These are phyloP conservation scores for Pseudodiploospora longispora DNA, from an alignment of 2,329 filamentous ascomycete genomes.

Conservation along the genomic window DNA sequence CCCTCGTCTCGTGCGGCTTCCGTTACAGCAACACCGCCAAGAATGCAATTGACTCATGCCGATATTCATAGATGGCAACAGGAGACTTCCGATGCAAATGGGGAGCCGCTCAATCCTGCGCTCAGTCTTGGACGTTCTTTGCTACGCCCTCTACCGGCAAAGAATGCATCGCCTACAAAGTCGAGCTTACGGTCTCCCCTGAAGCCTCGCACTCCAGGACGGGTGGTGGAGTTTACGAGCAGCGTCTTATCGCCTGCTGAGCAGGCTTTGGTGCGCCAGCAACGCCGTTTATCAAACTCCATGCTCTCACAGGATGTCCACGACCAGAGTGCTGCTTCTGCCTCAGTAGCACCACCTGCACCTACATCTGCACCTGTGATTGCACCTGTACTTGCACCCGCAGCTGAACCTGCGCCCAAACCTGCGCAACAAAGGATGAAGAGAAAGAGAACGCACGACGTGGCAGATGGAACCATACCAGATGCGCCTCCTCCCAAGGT, in stretches of 20 bases:
- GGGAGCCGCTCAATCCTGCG: slow-evolving; percentile 25
- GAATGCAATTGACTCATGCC: slow-evolving; percentile 33
- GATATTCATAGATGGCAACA: slow-evolving; percentile 36
- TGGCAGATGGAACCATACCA: slow-evolving; percentile 18
- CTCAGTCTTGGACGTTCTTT: slow-evolving; percentile 19
- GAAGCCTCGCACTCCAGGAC: slow-evolving; percentile 50
- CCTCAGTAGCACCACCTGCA: slow-evolving; percentile 11
- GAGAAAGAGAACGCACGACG: slow-evolving; percentile 20
- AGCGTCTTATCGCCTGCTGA: slow-evolving; percentile 39
- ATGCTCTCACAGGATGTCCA: slow-evolving; percentile 4
- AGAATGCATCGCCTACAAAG: slow-evolving; percentile 46
- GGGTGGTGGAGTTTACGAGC: slow-evolving; percentile 50
- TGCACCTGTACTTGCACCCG: no score
- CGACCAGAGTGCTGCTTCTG: not conserved
- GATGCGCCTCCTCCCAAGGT: slow-evolving; percentile 16
- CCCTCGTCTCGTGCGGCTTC: slow-evolving; percentile 19
- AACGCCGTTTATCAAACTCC: slow-evolving; percentile 20
- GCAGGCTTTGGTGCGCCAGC: slow-evolving; percentile 27
- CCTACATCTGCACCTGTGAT: not conserved
- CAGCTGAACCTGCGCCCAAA: no score
- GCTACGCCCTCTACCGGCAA: slow-evolving; percentile 42
- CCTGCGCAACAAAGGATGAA: no score
- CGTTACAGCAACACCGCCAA: slow-evolving; percentile 25
- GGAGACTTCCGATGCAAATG: slow-evolving; percentile 29
- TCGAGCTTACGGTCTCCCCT: slow-evolving; percentile 49